Percentiles rank a stretch among this genome's conserved stretches.
phyloP scores from a whole-genome alignment of 306 rosid genomes.

The Quercus gilva region DNA sequence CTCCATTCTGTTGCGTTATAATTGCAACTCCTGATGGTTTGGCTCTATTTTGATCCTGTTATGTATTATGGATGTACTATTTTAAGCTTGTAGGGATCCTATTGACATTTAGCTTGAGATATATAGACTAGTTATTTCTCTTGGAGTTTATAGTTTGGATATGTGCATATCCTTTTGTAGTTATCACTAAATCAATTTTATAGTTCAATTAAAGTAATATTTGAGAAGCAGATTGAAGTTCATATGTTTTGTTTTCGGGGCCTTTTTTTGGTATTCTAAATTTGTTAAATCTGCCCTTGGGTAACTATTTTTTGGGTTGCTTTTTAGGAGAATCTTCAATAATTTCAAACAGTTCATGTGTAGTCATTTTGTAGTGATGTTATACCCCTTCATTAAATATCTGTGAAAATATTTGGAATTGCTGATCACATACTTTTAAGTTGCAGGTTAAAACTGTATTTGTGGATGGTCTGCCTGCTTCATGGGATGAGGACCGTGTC shows the following conservation, averaged over 20 bases:
- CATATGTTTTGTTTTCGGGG: neutral
- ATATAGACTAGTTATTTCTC: neutral
- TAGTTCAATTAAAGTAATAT: neutral
- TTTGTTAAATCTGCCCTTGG: neutral
- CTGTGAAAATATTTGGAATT: neutral
- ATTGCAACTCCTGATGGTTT: conserved; percentile 10
- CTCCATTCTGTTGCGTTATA: conserved; percentile 4
- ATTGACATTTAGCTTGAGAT: neutral
- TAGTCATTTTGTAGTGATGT: neutral
- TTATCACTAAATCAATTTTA: neutral
- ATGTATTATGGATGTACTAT: neutral
- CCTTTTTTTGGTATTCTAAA: neutral
- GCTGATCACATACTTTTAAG: conserved; percentile 27
- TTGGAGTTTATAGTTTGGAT: neutral
- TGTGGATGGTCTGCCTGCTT: conserved; percentile 87
- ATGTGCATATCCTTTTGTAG: neutral
- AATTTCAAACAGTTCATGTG: conserved; percentile 4
- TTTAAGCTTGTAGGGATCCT: conserved; percentile 8
- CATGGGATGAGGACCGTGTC: conserved; percentile 90
- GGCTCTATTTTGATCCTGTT: conserved; percentile 5
- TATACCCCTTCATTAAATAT: neutral
- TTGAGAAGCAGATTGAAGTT: neutral
- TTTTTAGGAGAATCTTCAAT: neutral
- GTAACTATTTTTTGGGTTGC: neutral
- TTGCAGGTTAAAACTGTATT: conserved; percentile 96